Evolutionary conservation across 768 basidiomycete species (phyloP).

Genomic region (Boletus rubescentipes): DNA sequence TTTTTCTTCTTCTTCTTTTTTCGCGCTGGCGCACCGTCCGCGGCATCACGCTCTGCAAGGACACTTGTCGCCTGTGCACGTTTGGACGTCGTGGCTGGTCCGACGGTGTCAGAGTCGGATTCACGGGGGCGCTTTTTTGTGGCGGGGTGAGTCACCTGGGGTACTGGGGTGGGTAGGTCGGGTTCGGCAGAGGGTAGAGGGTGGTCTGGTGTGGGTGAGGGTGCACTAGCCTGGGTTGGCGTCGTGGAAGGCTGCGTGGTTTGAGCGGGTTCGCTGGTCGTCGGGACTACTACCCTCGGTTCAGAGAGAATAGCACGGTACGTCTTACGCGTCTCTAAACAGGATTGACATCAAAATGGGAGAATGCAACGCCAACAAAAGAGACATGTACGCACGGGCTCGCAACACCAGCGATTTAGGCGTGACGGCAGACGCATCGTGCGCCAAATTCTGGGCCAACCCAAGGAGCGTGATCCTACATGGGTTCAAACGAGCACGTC

Average conservation of each 20-base stretch:
- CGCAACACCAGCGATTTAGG: conserved; percentile 70
- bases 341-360: background rate
- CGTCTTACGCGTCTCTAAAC: conserved; percentile 73
- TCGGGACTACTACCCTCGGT: conserved; percentile 62
- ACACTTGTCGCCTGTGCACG: background rate
- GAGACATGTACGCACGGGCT: conserved; percentile 52
- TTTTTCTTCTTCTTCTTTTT: conserved; percentile 27
- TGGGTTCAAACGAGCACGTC: background rate
- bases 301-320: conserved; percentile 80
- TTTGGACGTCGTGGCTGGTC: background rate
- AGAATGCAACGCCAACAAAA: background rate
- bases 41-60: background rate
- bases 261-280: background rate
- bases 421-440: conserved; percentile 55
- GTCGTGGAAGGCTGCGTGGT: background rate
- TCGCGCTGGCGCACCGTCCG: conserved; percentile 8
- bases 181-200: background rate
- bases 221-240: background rate
- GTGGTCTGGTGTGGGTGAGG: background rate
- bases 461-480: conserved; percentile 65
- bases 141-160: background rate
- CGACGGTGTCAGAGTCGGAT: conserved; percentile 9
- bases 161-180: background rate
- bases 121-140: conserved; percentile 24
- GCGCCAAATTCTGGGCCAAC: conserved; percentile 65